These are phyloP conservation scores for Marasmius sp. DNA, from an alignment of 1,284 basidiomycete genomes.

Conservation along the genomic window DNA sequence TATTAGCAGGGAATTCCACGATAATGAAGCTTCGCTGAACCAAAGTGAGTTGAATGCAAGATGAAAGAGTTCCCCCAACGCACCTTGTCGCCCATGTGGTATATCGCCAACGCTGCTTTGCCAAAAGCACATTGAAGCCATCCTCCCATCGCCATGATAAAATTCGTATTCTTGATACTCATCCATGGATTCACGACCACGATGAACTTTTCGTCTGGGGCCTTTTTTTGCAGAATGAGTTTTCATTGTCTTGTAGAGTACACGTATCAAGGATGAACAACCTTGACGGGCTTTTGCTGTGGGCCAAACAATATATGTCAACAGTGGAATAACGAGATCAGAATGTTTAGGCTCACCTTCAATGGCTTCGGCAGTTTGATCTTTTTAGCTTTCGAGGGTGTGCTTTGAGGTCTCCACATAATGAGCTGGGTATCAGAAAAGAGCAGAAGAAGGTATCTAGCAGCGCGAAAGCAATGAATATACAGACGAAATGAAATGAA, in stretches of 20 bases:
- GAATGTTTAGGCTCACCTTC: neutral
- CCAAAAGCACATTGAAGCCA: constrained; percentile 6
- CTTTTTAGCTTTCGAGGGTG: neutral
- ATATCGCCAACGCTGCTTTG: neutral
- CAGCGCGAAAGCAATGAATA: neutral
- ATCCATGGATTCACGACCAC: neutral
- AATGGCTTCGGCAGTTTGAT: neutral
- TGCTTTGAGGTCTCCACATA: neutral
- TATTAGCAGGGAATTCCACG: neutral
- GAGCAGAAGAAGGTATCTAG: neutral
- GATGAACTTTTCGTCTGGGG: neutral
- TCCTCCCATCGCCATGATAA: neutral
- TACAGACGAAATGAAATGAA: neutral
- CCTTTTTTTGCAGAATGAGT: neutral
- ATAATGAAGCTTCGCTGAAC: constrained; percentile 1
- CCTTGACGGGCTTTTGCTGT: neutral
- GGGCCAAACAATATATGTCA: neutral
- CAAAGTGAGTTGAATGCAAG: neutral
- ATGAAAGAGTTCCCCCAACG: neutral
- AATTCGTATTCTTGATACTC: neutral
- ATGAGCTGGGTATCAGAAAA: neutral
- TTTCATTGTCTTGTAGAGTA: neutral
- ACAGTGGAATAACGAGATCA: neutral
- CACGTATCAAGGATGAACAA: neutral
- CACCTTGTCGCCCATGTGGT: neutral